A percentile compares a stretch with the other conserved stretches of the same genome.
Evolutionary conservation across 1,284 basidiomycete species (phyloP).

Genomic region (Sutorius eximius): DNA sequence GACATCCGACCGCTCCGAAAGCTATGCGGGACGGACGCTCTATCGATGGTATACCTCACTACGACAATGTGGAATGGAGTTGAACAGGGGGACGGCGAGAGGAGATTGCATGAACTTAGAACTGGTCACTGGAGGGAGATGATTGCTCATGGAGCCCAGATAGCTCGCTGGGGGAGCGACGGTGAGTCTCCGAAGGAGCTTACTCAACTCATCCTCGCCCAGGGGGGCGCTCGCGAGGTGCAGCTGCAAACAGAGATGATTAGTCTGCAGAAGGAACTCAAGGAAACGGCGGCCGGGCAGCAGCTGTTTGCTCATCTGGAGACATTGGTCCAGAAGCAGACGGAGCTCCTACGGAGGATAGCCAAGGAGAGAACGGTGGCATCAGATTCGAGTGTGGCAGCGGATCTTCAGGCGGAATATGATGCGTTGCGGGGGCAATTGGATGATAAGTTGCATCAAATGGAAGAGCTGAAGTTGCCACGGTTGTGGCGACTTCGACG

Average conservation of each 20-base stretch:
- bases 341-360: conserved; percentile 6
- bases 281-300: conserved; percentile 7
- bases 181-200: conserved; percentile 9
- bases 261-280: conserved; percentile 1
- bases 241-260: conserved; percentile 8
- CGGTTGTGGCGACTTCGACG: background rate
- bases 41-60: conserved; percentile 8
- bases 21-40: conserved; percentile 1
- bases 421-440: conserved; percentile 5
- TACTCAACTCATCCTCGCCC: background rate
- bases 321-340: conserved; percentile 1
- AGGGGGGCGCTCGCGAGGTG: no score
- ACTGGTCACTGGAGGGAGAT: conserved; percentile 7
- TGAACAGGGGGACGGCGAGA: background rate
- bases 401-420: conserved; percentile 12
- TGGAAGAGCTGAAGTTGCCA: conserved; percentile 16
- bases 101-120: conserved; percentile 8
- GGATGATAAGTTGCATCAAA: conserved; percentile 10
- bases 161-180: conserved; percentile 4
- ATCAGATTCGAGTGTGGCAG: background rate
- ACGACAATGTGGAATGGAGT: conserved; percentile 25
- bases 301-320: conserved; percentile 10
- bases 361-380: conserved; percentile 2
- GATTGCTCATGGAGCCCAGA: conserved; percentile 4
- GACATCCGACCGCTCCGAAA: conserved; percentile 33